phyloP scores from a whole-genome alignment of 2,329 filamentous ascomycete species.

The Hymenotorrendiella dingleyae region DNA sequence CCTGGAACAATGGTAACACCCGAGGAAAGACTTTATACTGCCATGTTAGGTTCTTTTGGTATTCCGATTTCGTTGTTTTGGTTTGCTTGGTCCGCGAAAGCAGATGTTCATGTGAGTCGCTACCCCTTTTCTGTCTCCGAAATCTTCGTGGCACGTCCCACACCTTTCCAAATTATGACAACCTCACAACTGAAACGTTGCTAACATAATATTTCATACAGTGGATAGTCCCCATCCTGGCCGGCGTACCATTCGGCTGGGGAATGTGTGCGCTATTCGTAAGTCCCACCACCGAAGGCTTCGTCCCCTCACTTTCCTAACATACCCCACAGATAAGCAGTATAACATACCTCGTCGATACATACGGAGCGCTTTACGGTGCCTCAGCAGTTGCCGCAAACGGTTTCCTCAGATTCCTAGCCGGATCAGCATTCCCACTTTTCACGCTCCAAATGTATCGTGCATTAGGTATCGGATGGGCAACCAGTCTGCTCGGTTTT shows the following conservation, averaged over 20 bases:
- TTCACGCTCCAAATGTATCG: slow-evolving; percentile 35
- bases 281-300: neutral
- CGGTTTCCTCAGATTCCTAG: slow-evolving; percentile 10
- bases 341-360: slow-evolving; percentile 11
- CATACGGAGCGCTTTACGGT: slow-evolving; percentile 10
- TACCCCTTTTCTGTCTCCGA: no score
- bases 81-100: slow-evolving; percentile 22
- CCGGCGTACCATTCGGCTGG: slow-evolving; percentile 50
- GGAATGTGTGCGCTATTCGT: slow-evolving; percentile 55
- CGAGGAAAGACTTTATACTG: slow-evolving; percentile 49
- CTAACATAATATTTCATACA: no score
- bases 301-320: neutral
- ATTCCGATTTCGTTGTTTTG: slow-evolving; percentile 48
- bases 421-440: slow-evolving; percentile 12
- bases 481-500: slow-evolving; percentile 35
- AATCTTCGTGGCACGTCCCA: no score
- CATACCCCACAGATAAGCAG: neutral
- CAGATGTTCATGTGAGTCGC: slow-evolving; percentile 6
- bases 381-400: slow-evolving; percentile 13
- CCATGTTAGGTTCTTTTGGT: slow-evolving; percentile 50
- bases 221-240: slow-evolving; percentile 14
- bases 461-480: slow-evolving; percentile 29
- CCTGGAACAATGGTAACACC: slow-evolving; percentile 32
- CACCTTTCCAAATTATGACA: no score
- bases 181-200: no score